phyloP scores from a whole-genome alignment of 83 land plant genomes.

The Thuja plicata region DNA sequence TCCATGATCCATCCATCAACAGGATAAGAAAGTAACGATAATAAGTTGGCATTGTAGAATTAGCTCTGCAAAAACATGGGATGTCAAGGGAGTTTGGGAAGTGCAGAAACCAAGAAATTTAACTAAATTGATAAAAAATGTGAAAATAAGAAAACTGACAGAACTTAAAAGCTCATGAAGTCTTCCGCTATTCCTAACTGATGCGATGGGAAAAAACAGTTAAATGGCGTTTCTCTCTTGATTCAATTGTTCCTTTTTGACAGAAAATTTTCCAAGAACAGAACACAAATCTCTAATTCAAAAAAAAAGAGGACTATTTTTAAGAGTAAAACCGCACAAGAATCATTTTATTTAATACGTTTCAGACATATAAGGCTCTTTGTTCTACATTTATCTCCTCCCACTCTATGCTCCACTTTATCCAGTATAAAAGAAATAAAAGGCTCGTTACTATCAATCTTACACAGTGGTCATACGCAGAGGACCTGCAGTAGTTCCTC shows the following conservation, averaged over 20 bases:
- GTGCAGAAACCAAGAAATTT: no score
- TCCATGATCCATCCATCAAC: no score
- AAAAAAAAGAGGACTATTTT: background rate
- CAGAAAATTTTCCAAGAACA: background rate
- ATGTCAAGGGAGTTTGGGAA: no score
- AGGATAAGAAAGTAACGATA: no score
- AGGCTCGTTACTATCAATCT: background rate
- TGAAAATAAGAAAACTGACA: no score
- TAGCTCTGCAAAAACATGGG: no score
- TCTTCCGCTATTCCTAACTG: background rate
- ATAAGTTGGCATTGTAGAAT: no score
- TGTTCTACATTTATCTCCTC: background rate
- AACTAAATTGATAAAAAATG: no score
- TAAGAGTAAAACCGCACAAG: background rate
- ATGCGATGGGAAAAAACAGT: background rate
- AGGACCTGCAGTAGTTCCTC: no score
- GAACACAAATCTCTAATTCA: background rate
- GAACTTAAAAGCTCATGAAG: background rate
- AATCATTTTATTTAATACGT: no score
- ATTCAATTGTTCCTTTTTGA: background rate
- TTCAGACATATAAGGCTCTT: background rate
- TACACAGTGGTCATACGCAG: no score
- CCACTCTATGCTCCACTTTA: background rate
- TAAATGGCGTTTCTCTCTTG: background rate
- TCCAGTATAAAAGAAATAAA: background rate